Evolutionary conservation across 805 yeast species (phyloP).

Genomic region (Metschnikowia lochheadii): DNA sequence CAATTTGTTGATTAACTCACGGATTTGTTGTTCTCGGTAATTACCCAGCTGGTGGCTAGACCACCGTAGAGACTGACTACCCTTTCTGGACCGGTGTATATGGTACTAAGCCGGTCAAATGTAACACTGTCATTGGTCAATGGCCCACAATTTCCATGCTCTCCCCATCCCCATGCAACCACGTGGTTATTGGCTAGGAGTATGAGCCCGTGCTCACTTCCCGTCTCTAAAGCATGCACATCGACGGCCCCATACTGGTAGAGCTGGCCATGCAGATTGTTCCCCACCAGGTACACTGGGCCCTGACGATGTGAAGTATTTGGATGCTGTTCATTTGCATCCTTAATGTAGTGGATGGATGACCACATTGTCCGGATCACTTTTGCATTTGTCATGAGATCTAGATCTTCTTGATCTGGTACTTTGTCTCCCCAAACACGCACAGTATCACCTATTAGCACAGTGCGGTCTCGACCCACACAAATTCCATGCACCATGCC

Average conservation of each 20-base stretch:
- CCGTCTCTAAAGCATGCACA: slow-evolving; percentile 41
- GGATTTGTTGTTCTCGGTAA: slow-evolving; percentile 13
- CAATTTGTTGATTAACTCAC: not conserved
- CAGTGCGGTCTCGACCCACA: slow-evolving; percentile 60
- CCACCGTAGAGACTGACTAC: slow-evolving; percentile 50
- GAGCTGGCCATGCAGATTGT: slow-evolving; percentile 71
- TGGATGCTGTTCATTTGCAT: not conserved
- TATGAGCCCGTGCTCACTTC: slow-evolving; percentile 84
- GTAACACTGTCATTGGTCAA: slow-evolving; percentile 26
- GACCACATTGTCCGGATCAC: slow-evolving; percentile 69
- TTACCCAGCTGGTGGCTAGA: slow-evolving; percentile 67
- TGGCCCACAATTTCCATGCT: slow-evolving; percentile 90
- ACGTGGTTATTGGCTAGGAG: slow-evolving; percentile 33
- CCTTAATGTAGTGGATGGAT: slow-evolving; percentile 48
- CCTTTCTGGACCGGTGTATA: slow-evolving; percentile 21
- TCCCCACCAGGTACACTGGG: slow-evolving; percentile 55
- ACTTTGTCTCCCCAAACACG: slow-evolving; percentile 9
- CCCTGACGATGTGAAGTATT: not conserved
- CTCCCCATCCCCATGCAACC: slow-evolving; percentile 97
- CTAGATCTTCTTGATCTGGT: slow-evolving; percentile 18
- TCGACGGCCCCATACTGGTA: slow-evolving; percentile 23
- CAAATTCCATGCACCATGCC: slow-evolving; percentile 17
- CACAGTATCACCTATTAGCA: slow-evolving; percentile 23
- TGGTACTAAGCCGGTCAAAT: slow-evolving; percentile 32
- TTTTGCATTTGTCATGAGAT: slow-evolving; percentile 6